These are phyloP conservation scores for Scedosporium minutisporum DNA, from an alignment of 2,329 filamentous ascomycete species.

Conservation along the genomic window DNA sequence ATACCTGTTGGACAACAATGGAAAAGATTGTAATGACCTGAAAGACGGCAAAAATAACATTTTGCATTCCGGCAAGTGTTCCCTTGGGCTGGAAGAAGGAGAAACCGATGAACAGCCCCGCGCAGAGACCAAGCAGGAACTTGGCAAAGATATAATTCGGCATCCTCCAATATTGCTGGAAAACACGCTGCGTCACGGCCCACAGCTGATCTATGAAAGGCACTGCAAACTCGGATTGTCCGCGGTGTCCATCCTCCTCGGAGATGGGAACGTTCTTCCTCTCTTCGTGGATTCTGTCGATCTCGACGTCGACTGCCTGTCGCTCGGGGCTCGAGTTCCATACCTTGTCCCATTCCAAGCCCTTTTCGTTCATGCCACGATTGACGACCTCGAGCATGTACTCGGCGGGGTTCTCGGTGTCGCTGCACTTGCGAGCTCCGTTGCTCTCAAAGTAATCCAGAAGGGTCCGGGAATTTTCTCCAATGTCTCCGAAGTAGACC, in stretches of 20 bases:
- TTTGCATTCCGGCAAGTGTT: conserved; percentile 61
- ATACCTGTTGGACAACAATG: conserved; percentile 52
- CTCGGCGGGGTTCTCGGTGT: conserved; percentile 63
- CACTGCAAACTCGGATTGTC: conserved; percentile 64
- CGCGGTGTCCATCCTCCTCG: conserved; percentile 10
- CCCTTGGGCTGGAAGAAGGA: conserved; percentile 51
- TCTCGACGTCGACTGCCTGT: conserved; percentile 45
- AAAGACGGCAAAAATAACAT: conserved; percentile 66
- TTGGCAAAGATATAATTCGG: conserved; percentile 73
- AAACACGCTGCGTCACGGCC: conserved; percentile 58
- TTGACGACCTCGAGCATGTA: conserved; percentile 56
- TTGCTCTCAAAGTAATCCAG: conserved; percentile 56
- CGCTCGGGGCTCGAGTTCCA: conserved; percentile 50
- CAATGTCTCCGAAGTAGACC: conserved; percentile 61
- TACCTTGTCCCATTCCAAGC: conserved; percentile 55
- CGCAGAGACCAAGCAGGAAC: conserved; percentile 46
- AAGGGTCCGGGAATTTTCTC: conserved; percentile 45
- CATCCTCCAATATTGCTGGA: conserved; percentile 77
- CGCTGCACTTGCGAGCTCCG: conserved; percentile 48
- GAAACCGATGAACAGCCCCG: conserved; percentile 65
- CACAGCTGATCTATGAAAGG: conserved; percentile 57
- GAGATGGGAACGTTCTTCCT: conserved; percentile 18
- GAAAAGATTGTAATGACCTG: conserved; percentile 69
- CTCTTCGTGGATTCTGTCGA: conserved; percentile 51
- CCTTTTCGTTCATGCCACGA: conserved; percentile 25